Evolutionary conservation across 352 stramenopile genomes (phyloP).

Genomic region (Phytophthora podocarpi): DNA sequence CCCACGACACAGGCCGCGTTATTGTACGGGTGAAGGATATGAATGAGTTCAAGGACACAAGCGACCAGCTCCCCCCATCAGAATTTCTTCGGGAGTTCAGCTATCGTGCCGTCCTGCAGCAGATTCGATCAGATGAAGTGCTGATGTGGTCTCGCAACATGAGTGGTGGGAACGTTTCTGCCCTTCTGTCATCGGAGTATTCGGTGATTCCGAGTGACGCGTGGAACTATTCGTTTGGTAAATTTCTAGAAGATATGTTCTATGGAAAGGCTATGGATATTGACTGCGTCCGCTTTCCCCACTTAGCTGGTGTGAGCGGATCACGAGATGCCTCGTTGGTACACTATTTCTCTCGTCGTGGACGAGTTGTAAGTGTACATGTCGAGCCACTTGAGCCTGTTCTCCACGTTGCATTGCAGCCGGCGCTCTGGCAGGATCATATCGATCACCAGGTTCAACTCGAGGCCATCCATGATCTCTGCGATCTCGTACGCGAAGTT

Average conservation of each 20-base stretch:
- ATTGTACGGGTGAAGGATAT: conserved; percentile 76
- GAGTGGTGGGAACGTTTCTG: conserved; percentile 15
- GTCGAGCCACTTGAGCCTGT: conserved; percentile 83
- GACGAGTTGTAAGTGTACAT: conserved; percentile 78
- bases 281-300: conserved; percentile 70
- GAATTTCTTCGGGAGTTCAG: conserved; percentile 69
- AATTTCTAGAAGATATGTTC: conserved; percentile 86
- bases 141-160: conserved; percentile 72
- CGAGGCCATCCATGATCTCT: conserved; percentile 74
- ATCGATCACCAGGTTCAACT: conserved; percentile 72
- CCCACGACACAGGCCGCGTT: conserved; percentile 78
- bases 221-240: conserved; percentile 89
- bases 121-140: conserved; percentile 64
- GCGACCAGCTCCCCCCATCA: conserved; percentile 49
- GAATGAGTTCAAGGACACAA: conserved; percentile 70
- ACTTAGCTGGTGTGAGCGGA: conserved; percentile 55
- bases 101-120: conserved; percentile 60
- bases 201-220: conserved; percentile 65
- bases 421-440: conserved; percentile 82
- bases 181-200: conserved; percentile 56
- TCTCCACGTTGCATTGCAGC: conserved; percentile 82
- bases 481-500: conserved; percentile 74
- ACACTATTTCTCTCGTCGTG: conserved; percentile 77
- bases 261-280: conserved; percentile 82
- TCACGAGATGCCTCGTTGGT: conserved; percentile 74